Percentiles rank a stretch among this genome's conserved stretches.
Evolutionary conservation across 345 rosid species (phyloP).

Genomic region (Microthlaspi erraticum): DNA sequence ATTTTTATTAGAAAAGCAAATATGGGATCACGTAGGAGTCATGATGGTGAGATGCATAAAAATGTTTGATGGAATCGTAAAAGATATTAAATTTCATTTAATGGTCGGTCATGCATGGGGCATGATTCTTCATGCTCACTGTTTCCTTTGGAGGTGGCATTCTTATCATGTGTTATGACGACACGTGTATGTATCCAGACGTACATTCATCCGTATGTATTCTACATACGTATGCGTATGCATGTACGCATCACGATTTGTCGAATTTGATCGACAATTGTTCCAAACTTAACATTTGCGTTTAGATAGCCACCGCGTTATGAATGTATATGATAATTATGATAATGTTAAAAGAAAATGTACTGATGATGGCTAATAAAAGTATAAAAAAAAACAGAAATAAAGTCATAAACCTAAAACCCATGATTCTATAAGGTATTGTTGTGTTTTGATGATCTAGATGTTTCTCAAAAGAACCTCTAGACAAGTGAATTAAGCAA

Average conservation of each 20-base stretch:
- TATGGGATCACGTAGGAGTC: conserved; percentile 38
- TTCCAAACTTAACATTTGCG: background rate
- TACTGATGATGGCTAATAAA: too few species aligned
- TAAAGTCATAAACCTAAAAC: too few species aligned
- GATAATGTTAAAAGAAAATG: too few species aligned
- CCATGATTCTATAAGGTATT: too few species aligned
- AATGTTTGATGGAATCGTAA: conserved; percentile 33
- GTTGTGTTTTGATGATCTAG: too few species aligned
- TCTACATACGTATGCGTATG: conserved; percentile 21
- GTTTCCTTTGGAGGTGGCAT: conserved; percentile 46
- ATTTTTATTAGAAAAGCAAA: background rate
- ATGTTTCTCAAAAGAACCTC: too few species aligned
- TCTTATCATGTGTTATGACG: conserved; percentile 18
- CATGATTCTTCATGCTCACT: conserved; percentile 20
- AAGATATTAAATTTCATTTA: conserved; percentile 32
- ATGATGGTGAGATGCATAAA: conserved; percentile 27
- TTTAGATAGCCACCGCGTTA: background rate
- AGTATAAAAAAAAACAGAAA: too few species aligned
- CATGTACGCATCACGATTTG: conserved; percentile 4
- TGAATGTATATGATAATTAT: background rate
- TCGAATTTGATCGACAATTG: background rate
- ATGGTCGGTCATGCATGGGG: conserved; percentile 45
- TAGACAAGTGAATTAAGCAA: too few species aligned
- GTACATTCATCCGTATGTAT: conserved; percentile 26
- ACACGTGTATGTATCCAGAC: conserved; percentile 27